phyloP scores from a whole-genome alignment of 345 rosid genomes.

The Lepidium sativum region DNA sequence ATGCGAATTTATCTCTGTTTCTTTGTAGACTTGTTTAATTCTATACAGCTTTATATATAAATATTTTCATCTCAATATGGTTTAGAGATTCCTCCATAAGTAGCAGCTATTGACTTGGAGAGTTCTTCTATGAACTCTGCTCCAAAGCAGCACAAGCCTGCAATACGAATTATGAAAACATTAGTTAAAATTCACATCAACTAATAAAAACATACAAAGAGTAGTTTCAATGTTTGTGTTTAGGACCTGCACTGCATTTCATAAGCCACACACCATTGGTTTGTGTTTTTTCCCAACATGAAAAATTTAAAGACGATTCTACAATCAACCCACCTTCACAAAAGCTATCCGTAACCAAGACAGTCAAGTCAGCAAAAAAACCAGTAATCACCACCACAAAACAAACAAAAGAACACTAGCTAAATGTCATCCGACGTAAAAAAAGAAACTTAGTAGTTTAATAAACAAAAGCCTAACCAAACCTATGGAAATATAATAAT shows the following conservation, averaged over 20 bases:
- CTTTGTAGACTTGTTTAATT: no score
- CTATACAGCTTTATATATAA: no score
- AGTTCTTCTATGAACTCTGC: no score
- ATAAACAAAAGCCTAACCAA: conserved; percentile 18
- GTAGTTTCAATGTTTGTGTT: neutral
- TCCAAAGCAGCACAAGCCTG: no score
- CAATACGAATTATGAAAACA: conserved; percentile 1
- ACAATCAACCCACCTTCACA: conserved; percentile 3
- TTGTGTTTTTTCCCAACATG: neutral
- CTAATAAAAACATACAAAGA: neutral
- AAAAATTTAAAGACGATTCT: conserved; percentile 2
- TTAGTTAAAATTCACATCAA: neutral
- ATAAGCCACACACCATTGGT: conserved; percentile 41
- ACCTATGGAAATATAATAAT: conserved; percentile 6
- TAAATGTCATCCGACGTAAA: conserved; percentile 12
- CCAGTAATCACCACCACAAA: conserved; percentile 7
- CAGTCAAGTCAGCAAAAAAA: conserved; percentile 9
- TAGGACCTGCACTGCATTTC: conserved; percentile 70
- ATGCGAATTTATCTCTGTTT: no score
- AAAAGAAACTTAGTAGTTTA: neutral
- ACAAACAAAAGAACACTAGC: conserved; percentile 22
- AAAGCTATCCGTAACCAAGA: conserved; percentile 11
- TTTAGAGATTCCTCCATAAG: conserved; percentile 26
- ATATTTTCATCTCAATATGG: neutral
- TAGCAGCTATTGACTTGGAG: neutral